A percentile compares a stretch with the other conserved stretches of the same genome.
Evolutionary conservation across 2,329 filamentous ascomycete genomes (phyloP).

Genomic region (Colletotrichum tabaci): DNA sequence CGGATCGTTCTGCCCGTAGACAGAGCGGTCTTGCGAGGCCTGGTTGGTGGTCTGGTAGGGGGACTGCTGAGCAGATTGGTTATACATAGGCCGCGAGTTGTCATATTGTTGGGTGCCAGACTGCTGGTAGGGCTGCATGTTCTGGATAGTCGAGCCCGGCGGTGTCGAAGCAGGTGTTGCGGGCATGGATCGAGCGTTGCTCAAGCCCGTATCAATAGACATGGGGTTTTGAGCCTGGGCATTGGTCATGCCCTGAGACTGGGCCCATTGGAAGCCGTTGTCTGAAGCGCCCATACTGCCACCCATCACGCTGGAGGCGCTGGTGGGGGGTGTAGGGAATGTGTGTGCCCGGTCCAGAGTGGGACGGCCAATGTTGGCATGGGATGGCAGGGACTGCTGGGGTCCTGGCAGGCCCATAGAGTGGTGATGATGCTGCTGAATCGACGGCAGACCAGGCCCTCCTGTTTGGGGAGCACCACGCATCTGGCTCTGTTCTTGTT

Average conservation of each 20-base stretch:
- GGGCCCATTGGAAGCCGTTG: constrained; percentile 82
- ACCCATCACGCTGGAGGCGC: constrained; percentile 86
- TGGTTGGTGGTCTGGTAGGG: constrained; percentile 78
- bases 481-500: constrained; percentile 78
- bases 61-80: constrained; percentile 76
- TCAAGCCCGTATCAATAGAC: constrained; percentile 85
- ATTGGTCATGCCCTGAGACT: constrained; percentile 71
- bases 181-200: constrained; percentile 87
- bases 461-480: constrained; percentile 68
- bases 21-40: constrained; percentile 71
- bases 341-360: constrained; percentile 88
- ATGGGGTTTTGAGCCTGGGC: constrained; percentile 78
- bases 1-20: constrained; percentile 76
- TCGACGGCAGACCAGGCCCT: constrained; percentile 73
- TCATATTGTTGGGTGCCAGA: constrained; percentile 80
- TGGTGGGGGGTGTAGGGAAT: constrained; percentile 94
- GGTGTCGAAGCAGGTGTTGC: constrained; percentile 93
- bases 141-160: constrained; percentile 82
- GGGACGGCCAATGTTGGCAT: constrained; percentile 81
- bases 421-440: constrained; percentile 74
- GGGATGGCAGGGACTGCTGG: constrained; percentile 72
- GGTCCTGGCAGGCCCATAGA: constrained; percentile 73
- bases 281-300: constrained; percentile 81
- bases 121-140: constrained; percentile 84
- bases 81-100: constrained; percentile 83